Percentiles rank a stretch among this genome's conserved stretches.
These are phyloP conservation scores for Aspergillus fumigatus DNA, from an alignment of 2,329 filamentous ascomycete species.

Conservation along the genomic window DNA sequence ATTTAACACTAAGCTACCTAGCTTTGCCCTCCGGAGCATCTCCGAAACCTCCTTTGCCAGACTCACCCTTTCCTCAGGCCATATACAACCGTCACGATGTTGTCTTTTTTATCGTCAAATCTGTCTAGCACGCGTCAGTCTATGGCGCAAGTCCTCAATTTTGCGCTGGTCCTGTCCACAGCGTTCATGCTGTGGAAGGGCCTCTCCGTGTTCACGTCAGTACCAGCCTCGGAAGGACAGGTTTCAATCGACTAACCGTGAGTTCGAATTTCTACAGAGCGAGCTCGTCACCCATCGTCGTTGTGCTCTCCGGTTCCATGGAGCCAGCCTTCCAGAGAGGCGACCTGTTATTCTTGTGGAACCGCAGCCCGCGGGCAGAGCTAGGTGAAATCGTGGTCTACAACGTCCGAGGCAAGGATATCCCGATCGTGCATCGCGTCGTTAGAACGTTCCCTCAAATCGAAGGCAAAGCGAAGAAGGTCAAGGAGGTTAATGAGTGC, in stretches of 20 bases:
- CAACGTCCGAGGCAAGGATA: conserved; percentile 88
- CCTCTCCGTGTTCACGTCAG: conserved; percentile 63
- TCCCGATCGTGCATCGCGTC: conserved; percentile 93
- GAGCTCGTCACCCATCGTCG: conserved; percentile 65
- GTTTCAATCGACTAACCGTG: background rate
- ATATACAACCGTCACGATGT: conserved; percentile 49
- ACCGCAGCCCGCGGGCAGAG: conserved; percentile 56
- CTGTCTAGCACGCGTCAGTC: conserved; percentile 69
- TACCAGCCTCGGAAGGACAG: background rate
- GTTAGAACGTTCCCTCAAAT: conserved; percentile 62
- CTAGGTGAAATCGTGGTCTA: conserved; percentile 72
- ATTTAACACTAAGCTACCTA: background rate
- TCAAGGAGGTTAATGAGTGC: conserved; percentile 31
- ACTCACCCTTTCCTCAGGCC: background rate
- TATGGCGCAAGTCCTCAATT: conserved; percentile 79
- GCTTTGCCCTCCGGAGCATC: conserved; percentile 2
- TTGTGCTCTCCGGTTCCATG: conserved; percentile 64
- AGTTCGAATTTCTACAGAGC: conserved; percentile 37
- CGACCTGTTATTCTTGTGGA: conserved; percentile 62
- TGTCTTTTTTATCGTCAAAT: conserved; percentile 59
- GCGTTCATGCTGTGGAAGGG: conserved; percentile 97
- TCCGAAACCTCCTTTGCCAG: conserved; percentile 5
- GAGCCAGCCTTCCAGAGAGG: conserved; percentile 64
- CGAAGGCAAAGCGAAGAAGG: conserved; percentile 32
- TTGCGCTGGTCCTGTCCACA: conserved; percentile 81